phyloP scores from a whole-genome alignment of 345 rosid genomes.

The Brassica napus region Da-Ae NC_063434.1:6433001-6433500 shows the following conservation, averaged over 20 bases:
- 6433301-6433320: constrained; percentile 47
- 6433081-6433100: constrained; percentile 44
- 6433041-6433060: constrained; percentile 62
- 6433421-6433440: too few relatives aligned
- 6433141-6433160: background rate
- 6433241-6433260: constrained; percentile 56
- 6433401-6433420: too few relatives aligned
- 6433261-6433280: constrained; percentile 51
- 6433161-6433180: background rate
- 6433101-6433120: constrained; percentile 38
- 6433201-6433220: constrained; percentile 35
- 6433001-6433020: constrained; percentile 20
- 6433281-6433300: constrained; percentile 51
- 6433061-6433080: constrained; percentile 37
- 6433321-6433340: background rate
- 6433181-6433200: background rate
- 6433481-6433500: constrained; percentile 47
- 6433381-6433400: background rate
- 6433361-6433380: background rate
- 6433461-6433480: background rate
- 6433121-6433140: constrained; percentile 7
- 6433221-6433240: constrained; percentile 44
- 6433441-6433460: background rate
- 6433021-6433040: constrained; percentile 38
- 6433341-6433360: background rate